A percentile compares a stretch with the other conserved stretches of the same genome.
These are phyloP conservation scores for Plantago ovata DNA, from an alignment of 257 asterid species.

Conservation along the genomic window DNA sequence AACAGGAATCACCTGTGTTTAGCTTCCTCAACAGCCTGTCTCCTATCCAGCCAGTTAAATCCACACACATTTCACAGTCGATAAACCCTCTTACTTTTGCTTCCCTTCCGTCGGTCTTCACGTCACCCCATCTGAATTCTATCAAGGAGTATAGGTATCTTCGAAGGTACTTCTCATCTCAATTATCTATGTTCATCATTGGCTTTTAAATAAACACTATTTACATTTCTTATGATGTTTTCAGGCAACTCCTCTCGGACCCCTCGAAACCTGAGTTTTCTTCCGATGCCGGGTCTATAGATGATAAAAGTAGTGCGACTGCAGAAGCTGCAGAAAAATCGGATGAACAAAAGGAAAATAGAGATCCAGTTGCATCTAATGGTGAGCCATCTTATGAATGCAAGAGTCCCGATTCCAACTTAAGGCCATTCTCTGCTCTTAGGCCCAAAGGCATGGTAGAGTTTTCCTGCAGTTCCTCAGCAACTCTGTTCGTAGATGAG, in stretches of 20 bases:
- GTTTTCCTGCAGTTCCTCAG: conserved; percentile 33
- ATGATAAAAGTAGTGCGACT: conserved; percentile 23
- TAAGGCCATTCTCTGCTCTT: conserved; percentile 23
- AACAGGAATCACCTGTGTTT: conserved; percentile 87
- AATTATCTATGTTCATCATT: neutral
- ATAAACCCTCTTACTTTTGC: conserved; percentile 59
- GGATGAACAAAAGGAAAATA: conserved; percentile 38
- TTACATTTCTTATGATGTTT: conserved; percentile 4
- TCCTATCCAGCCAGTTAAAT: conserved; percentile 69
- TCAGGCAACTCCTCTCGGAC: conserved; percentile 67
- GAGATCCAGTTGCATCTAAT: conserved; percentile 32
- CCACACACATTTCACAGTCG: conserved; percentile 53
- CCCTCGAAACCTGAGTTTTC: conserved; percentile 84
- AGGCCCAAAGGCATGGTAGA: conserved; percentile 22
- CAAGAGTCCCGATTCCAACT: conserved; percentile 30
- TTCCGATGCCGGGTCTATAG: conserved; percentile 36
- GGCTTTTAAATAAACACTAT: neutral
- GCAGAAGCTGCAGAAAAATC: conserved; percentile 18
- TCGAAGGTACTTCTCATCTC: conserved; percentile 48
- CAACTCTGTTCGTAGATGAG: conserved; percentile 27
- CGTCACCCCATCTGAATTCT: conserved; percentile 71
- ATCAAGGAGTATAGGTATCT: conserved; percentile 49
- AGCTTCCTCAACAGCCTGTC: conserved; percentile 78
- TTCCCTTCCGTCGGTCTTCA: conserved; percentile 67
- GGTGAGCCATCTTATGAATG: conserved; percentile 31